Percentiles rank a stretch among this genome's conserved stretches.
These are phyloP conservation scores for Teunomyces gatunensis DNA, from an alignment of 805 yeast species.

Conservation along the genomic window DNA sequence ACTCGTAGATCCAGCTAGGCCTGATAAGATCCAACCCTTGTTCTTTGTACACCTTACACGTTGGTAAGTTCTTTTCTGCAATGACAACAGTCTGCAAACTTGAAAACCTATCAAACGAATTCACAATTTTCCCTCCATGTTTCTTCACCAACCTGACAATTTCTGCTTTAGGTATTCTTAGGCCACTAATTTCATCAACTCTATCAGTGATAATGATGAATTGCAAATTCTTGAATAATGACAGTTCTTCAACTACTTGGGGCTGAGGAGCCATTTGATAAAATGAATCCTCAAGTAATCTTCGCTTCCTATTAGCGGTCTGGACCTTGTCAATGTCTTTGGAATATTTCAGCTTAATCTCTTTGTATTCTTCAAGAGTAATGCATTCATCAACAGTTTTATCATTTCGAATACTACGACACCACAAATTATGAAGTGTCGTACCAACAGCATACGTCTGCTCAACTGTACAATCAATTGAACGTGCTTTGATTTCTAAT, in stretches of 20 bases:
- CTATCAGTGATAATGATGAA: constrained; percentile 59
- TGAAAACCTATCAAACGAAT: constrained; percentile 12
- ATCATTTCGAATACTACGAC: constrained; percentile 65
- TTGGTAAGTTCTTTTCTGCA: constrained; percentile 28
- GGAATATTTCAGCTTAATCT: constrained; percentile 30
- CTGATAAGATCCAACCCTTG: constrained; percentile 58
- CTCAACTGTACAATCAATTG: constrained; percentile 49
- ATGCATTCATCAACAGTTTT: constrained; percentile 57
- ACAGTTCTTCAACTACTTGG: constrained; percentile 14
- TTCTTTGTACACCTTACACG: constrained; percentile 19
- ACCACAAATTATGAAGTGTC: constrained; percentile 76
- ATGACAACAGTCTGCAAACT: constrained; percentile 17
- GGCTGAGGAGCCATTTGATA: constrained; percentile 6
- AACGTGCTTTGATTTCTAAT: constrained; percentile 78
- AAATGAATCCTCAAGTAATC: constrained; percentile 16
- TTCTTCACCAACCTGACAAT: constrained; percentile 37
- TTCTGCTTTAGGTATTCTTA: constrained; percentile 30
- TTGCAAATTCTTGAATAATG: constrained; percentile 42
- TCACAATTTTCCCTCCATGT: constrained; percentile 50
- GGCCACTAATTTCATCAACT: constrained; percentile 17
- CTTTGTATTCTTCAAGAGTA: constrained; percentile 52
- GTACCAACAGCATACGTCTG: constrained; percentile 58
- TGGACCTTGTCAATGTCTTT: constrained; percentile 24
- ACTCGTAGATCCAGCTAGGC: constrained; percentile 74
- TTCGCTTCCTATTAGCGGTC: constrained; percentile 25